A percentile compares a stretch with the other conserved stretches of the same genome.
Conservation (phyloP, 371 early-diverging fungal species). For the Rhizopus arrhizus region DNA sequence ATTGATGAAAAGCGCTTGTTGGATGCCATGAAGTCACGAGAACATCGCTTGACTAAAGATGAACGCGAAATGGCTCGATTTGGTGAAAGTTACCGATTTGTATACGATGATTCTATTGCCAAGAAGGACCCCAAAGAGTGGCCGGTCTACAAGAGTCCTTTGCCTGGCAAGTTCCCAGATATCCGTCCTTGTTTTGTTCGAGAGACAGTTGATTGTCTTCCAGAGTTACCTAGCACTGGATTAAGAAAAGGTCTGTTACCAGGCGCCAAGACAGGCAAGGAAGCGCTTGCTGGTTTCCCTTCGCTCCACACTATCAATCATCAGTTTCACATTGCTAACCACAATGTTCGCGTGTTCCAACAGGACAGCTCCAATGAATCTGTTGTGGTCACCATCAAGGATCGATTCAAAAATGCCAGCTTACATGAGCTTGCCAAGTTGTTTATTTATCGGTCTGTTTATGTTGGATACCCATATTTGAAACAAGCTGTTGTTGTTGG, state of each 20-base stretch:
- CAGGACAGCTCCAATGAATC: slow-evolving; percentile 81
- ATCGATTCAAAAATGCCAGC: slow-evolving; percentile 52
- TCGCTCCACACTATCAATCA: slow-evolving; percentile 79
- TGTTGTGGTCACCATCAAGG: slow-evolving; percentile 71
- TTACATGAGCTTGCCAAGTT: slow-evolving; percentile 54
- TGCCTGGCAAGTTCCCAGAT: slow-evolving; percentile 75
- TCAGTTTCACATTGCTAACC: slow-evolving; percentile 66
- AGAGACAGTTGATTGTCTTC: slow-evolving; percentile 55
- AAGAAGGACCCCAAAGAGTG: slow-evolving; percentile 26
- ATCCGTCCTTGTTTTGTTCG: slow-evolving; percentile 59
- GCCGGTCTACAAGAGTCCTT: slow-evolving; percentile 60
- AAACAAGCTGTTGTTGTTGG: slow-evolving; percentile 78
- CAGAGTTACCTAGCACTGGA: slow-evolving; percentile 21
- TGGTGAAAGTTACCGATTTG: slow-evolving; percentile 71
- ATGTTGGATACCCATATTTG: slow-evolving; percentile 85
- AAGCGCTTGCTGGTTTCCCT: slow-evolving; percentile 89
- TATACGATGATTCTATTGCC: slow-evolving; percentile 54
- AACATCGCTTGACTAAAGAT: slow-evolving; percentile 68
- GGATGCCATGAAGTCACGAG: slow-evolving; percentile 76
- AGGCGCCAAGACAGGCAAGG: slow-evolving; percentile 70
- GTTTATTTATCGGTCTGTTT: slow-evolving; percentile 63
- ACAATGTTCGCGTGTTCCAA: slow-evolving; percentile 87
- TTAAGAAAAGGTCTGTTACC: slow-evolving; percentile 67
- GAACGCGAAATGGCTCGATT: slow-evolving; percentile 69
- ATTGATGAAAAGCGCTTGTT: slow-evolving; percentile 88